Conservation (phyloP, 768 basidiomycete species). For the Lactarius hengduanensis region DNA sequence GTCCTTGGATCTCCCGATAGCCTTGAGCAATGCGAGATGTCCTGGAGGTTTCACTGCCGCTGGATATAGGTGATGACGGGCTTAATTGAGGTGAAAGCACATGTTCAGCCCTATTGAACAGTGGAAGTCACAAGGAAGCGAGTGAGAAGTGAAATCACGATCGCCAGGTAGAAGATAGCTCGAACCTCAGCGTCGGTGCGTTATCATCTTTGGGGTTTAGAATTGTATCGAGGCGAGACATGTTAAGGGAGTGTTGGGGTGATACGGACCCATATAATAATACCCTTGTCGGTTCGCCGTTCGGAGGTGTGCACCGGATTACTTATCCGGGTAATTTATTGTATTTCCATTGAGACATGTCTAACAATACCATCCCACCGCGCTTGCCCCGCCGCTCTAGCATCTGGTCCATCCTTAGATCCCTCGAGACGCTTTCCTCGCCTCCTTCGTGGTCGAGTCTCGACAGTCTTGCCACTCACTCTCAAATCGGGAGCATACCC, state of each 20-base stretch:
- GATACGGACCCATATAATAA: slow-evolving; percentile 13
- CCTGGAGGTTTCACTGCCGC: slow-evolving; percentile 14
- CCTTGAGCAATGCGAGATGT: not conserved
- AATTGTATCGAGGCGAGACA: slow-evolving; percentile 29
- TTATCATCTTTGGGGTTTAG: slow-evolving; percentile 25
- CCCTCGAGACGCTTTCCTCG: slow-evolving; percentile 23
- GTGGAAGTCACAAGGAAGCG: not conserved
- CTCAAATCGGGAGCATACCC: slow-evolving; percentile 28
- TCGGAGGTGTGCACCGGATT: not conserved
- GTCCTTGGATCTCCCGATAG: slow-evolving; percentile 37
- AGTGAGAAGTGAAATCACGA: not conserved
- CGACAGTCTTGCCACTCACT: slow-evolving; percentile 12
- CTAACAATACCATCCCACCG: slow-evolving; percentile 6
- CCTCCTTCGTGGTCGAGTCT: slow-evolving; percentile 26
- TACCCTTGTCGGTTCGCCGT: slow-evolving; percentile 8
- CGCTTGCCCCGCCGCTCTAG: slow-evolving; percentile 18
- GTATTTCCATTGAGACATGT: slow-evolving; percentile 19
- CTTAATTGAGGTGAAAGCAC: slow-evolving; percentile 19
- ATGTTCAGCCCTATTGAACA: slow-evolving; percentile 16
- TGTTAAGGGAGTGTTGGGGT: slow-evolving; percentile 1
- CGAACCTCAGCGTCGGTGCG: slow-evolving; percentile 16
- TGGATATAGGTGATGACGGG: slow-evolving; percentile 21
- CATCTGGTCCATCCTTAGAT: slow-evolving; percentile 22
- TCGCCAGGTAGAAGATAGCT: not conserved
- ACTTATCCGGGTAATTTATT: not conserved